Evolutionary conservation across 164 flowering plant genomes (phyloP).

Genomic region (Berberis thunbergii): DNA sequence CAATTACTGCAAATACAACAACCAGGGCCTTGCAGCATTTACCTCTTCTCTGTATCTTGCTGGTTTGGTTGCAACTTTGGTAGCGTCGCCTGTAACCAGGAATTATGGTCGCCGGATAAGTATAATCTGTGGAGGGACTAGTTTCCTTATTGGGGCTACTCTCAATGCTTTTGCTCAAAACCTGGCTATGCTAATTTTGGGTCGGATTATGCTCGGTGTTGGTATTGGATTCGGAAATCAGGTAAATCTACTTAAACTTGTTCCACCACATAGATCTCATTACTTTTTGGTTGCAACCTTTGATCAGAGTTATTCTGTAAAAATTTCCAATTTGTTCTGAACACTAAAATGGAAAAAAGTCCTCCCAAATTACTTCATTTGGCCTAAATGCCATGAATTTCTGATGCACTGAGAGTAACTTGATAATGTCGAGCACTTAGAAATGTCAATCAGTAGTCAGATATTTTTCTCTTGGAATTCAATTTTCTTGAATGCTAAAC

Average conservation of each 20-base stretch:
- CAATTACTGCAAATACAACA: slow-evolving; percentile 86
- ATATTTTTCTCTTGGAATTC: background rate
- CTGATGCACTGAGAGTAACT: too few relatives aligned
- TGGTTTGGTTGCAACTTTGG: slow-evolving; percentile 63
- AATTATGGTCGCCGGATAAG: slow-evolving; percentile 61
- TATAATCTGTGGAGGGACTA: slow-evolving; percentile 67
- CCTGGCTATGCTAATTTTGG: slow-evolving; percentile 66
- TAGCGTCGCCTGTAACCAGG: slow-evolving; percentile 69
- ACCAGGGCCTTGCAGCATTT: slow-evolving; percentile 73
- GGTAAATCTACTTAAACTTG: slow-evolving; percentile 23
- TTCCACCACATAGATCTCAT: background rate
- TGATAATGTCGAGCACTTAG: too few relatives aligned
- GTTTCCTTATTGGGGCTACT: slow-evolving; percentile 66
- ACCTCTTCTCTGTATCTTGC: slow-evolving; percentile 90
- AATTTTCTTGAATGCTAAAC: background rate
- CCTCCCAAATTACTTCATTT: too few relatives aligned
- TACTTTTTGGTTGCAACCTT: too few relatives aligned
- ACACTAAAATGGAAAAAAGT: too few relatives aligned
- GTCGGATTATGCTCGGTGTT: slow-evolving; percentile 87
- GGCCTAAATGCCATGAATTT: too few relatives aligned
- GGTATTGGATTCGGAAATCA: slow-evolving; percentile 97
- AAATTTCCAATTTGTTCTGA: too few relatives aligned
- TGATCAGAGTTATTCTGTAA: too few relatives aligned
- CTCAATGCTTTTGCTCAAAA: slow-evolving; percentile 64
- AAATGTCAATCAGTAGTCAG: background rate